Evolutionary conservation across 768 basidiomycete species (phyloP).

Genomic region (Russula griseocarnosa): DNA sequence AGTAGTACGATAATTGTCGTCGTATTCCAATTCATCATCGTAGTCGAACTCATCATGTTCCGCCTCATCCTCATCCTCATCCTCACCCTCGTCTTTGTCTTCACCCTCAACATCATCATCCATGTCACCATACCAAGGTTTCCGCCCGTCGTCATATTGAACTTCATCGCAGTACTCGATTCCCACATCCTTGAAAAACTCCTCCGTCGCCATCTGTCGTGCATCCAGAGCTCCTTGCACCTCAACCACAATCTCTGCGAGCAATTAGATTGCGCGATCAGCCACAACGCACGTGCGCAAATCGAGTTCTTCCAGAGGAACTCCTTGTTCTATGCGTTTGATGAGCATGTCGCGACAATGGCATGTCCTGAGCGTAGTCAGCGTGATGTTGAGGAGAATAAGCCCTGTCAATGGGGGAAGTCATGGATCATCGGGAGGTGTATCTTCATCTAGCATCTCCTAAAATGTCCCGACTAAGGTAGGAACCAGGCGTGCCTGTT

Average conservation of each 20-base stretch:
- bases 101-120: too few relatives aligned
- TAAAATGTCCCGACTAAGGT: neutral
- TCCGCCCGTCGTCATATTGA: too few relatives aligned
- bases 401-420: neutral
- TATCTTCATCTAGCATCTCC: neutral
- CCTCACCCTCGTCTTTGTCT: too few relatives aligned
- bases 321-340: neutral
- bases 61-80: too few relatives aligned
- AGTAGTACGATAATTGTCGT: too few relatives aligned
- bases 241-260: neutral
- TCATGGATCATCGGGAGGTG: neutral
- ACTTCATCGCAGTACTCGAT: too few relatives aligned
- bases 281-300: neutral
- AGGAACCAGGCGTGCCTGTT: neutral
- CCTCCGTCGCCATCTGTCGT: too few relatives aligned
- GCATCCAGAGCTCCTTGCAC: neutral
- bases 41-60: too few relatives aligned
- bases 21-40: too few relatives aligned
- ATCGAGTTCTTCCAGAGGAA: neutral
- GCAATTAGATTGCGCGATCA: slow-evolving; percentile 29
- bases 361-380: too few relatives aligned
- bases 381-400: neutral
- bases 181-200: too few relatives aligned
- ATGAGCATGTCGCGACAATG: neutral
- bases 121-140: too few relatives aligned